These are phyloP conservation scores for Mycosphaerelloides madeirae DNA, from an alignment of 2,329 filamentous ascomycete species.

Conservation along the genomic window DNA sequence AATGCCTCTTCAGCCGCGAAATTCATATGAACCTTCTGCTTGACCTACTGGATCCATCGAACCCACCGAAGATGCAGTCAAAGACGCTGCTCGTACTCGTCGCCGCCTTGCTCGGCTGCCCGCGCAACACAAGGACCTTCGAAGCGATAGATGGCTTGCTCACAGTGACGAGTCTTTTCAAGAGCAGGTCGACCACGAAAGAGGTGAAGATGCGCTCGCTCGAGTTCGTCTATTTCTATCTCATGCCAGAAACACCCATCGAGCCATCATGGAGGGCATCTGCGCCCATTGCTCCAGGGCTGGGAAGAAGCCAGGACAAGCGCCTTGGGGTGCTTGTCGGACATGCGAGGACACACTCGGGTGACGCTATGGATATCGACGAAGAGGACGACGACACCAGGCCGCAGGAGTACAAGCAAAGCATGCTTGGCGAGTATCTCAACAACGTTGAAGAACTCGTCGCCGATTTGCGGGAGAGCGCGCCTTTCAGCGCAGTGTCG, in stretches of 20 bases:
- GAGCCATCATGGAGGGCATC: conserved; percentile 17
- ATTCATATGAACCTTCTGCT: conserved; percentile 96
- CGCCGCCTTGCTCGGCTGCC: conserved; percentile 78
- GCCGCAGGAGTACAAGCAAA: conserved; percentile 76
- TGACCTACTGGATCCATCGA: conserved; percentile 84
- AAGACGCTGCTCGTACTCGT: conserved; percentile 86
- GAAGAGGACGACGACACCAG: conserved; percentile 46
- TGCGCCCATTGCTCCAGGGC: conserved; percentile 25
- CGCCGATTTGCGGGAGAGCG: conserved; percentile 69
- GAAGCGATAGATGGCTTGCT: conserved; percentile 87
- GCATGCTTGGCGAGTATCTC: conserved; percentile 69
- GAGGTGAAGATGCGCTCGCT: conserved; percentile 95
- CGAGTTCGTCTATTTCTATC: conserved; percentile 96
- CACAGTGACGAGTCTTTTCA: conserved; percentile 89
- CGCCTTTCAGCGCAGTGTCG: conserved; percentile 51
- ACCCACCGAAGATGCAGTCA: conserved; percentile 87
- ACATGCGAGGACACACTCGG: conserved; percentile 29
- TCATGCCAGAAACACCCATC: conserved; percentile 78
- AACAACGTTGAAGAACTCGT: conserved; percentile 81
- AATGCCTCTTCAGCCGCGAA: conserved; percentile 79
- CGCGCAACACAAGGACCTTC: conserved; percentile 84
- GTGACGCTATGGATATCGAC: conserved; percentile 34
- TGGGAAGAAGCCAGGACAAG: conserved; percentile 25
- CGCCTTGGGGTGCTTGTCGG: conserved; percentile 15
- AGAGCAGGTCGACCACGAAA: conserved; percentile 74